Conservation (phyloP, 177 flowering plant species). For the Tripterygium wilfordii region DNA sequence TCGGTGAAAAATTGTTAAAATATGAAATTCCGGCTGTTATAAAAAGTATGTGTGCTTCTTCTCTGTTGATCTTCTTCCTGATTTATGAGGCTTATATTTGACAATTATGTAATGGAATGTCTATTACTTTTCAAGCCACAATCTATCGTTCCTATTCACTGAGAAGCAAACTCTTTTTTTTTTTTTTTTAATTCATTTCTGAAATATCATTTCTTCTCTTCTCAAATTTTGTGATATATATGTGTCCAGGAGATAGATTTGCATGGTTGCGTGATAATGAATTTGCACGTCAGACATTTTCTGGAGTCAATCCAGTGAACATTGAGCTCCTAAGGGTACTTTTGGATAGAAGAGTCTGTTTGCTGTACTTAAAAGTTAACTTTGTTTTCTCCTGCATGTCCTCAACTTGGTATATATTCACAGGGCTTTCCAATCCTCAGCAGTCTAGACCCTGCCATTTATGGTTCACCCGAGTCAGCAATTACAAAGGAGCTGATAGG, state of each 20-base stretch:
- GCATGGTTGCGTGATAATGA: conserved; percentile 90
- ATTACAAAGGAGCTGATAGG: conserved; percentile 69
- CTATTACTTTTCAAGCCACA: too few species aligned
- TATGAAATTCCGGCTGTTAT: conserved; percentile 72
- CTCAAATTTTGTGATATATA: background rate
- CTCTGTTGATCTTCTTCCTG: background rate
- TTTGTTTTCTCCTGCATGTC: conserved; percentile 1
- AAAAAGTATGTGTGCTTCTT: conserved; percentile 36
- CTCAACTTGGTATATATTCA: conserved; percentile 5
- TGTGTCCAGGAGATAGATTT: conserved; percentile 74
- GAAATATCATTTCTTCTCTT: background rate
- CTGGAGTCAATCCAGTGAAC: conserved; percentile 89
- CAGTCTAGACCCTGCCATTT: conserved; percentile 74
- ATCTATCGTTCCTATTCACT: too few species aligned
- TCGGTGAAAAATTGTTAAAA: conserved; percentile 52
- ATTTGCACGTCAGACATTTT: conserved; percentile 82
- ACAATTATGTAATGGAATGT: too few species aligned
- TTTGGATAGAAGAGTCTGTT: background rate
- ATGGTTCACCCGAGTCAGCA: conserved; percentile 84
- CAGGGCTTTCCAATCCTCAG: conserved; percentile 90
- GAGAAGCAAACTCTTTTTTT: too few species aligned
- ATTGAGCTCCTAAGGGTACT: conserved; percentile 74
- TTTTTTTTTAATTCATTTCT: background rate
- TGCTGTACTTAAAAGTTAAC: too few species aligned
- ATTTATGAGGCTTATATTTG: background rate